A percentile compares a stretch with the other conserved stretches of the same genome.
Evolutionary conservation across 1,139 yeast species (phyloP).

Genomic region (Pneumocystis carinii): DNA sequence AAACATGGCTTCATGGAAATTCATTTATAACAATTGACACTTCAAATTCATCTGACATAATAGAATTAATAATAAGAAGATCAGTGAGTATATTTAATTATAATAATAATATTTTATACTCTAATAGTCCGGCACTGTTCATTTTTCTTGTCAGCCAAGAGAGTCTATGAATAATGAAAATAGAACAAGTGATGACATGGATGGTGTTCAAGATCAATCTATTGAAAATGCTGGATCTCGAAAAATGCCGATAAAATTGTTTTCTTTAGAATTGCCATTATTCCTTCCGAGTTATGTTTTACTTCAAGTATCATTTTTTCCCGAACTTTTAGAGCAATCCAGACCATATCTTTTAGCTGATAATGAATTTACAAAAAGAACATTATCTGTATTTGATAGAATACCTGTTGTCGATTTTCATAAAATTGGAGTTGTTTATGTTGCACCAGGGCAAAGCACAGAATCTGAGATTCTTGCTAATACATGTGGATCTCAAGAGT

Average conservation of each 20-base stretch:
- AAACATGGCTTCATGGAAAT: slow-evolving; percentile 50
- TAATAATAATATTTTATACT: background rate
- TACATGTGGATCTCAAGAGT: slow-evolving; percentile 46
- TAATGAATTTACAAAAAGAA: slow-evolving; percentile 41
- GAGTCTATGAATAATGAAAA: background rate
- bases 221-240: background rate
- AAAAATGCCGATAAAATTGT: background rate
- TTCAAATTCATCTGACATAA: slow-evolving; percentile 36
- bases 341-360: slow-evolving; percentile 32
- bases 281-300: slow-evolving; percentile 29
- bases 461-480: slow-evolving; percentile 57
- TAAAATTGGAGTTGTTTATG: slow-evolving; percentile 63
- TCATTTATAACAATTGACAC: slow-evolving; percentile 47
- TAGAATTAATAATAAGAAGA: slow-evolving; percentile 41
- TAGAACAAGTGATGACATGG: slow-evolving; percentile 3
- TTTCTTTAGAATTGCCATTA: background rate
- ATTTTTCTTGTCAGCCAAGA: slow-evolving; percentile 8
- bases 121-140: slow-evolving; percentile 8
- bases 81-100: slow-evolving; percentile 45
- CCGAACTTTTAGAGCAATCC: slow-evolving; percentile 18
- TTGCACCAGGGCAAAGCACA: slow-evolving; percentile 48
- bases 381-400: slow-evolving; percentile 52
- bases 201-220: background rate
- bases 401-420: slow-evolving; percentile 68
- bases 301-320: slow-evolving; percentile 29